These are phyloP conservation scores for Rubroboletus satanas DNA, from an alignment of 768 basidiomycete genomes.

Conservation along the genomic window DNA sequence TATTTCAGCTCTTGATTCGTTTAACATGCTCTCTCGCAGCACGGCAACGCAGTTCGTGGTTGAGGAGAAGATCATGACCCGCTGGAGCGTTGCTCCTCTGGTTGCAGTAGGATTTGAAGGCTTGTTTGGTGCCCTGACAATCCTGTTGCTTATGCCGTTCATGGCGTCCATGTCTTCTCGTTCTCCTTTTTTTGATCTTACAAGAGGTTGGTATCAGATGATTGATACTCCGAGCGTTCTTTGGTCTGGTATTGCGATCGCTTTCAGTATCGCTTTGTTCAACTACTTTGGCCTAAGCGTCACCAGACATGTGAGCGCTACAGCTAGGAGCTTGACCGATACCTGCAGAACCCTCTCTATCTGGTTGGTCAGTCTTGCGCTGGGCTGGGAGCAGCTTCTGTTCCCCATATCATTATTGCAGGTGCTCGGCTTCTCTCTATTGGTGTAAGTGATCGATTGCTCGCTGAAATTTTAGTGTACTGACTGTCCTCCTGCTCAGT, in stretches of 20 bases:
- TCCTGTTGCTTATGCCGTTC: constrained; percentile 76
- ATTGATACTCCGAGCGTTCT: constrained; percentile 70
- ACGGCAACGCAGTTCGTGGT: constrained; percentile 91
- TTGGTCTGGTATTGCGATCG: constrained; percentile 65
- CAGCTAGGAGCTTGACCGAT: constrained; percentile 87
- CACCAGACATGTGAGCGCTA: constrained; percentile 90
- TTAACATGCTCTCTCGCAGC: constrained; percentile 38
- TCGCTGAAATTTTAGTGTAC: neutral
- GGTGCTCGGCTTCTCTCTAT: constrained; percentile 76
- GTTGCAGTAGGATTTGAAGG: constrained; percentile 95
- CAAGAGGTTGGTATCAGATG: constrained; percentile 88
- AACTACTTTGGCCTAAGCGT: constrained; percentile 91
- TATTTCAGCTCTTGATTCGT: neutral
- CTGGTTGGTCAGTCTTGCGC: constrained; percentile 84
- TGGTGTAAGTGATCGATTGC: constrained; percentile 65
- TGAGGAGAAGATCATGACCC: constrained; percentile 94
- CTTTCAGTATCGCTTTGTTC: constrained; percentile 73
- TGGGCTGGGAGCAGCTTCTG: constrained; percentile 87
- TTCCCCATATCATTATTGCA: constrained; percentile 83
- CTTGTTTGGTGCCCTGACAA: constrained; percentile 80
- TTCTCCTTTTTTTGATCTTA: constrained; percentile 80
- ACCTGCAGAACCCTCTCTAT: constrained; percentile 95
- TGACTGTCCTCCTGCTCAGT: constrained; percentile 35
- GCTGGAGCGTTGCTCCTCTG: constrained; percentile 82
- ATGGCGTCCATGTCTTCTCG: constrained; percentile 64